A percentile compares a stretch with the other conserved stretches of the same genome.
These are phyloP conservation scores for Ceratocystis albifundus DNA, from an alignment of 2,329 filamentous ascomycete species.

Conservation along the genomic window DNA sequence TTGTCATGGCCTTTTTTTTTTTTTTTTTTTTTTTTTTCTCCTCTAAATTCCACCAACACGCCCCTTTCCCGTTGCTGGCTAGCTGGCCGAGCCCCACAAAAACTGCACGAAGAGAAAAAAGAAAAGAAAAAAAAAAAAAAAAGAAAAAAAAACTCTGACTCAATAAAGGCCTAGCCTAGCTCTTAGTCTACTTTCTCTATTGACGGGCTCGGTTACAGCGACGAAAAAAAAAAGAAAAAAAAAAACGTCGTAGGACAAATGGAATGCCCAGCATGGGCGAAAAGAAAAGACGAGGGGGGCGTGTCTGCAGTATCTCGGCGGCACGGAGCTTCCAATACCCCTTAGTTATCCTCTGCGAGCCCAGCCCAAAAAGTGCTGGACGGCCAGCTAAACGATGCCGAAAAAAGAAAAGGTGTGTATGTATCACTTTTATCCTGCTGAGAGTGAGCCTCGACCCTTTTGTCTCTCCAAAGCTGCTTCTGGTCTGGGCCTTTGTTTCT, in stretches of 20 bases:
- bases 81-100: background rate
- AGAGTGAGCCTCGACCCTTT: background rate
- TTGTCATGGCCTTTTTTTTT: background rate
- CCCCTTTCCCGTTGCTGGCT: background rate
- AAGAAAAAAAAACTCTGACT: conserved; percentile 10
- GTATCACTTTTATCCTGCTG: background rate
- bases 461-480: background rate
- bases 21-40: no score
- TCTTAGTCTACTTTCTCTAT: background rate
- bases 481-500: conserved; percentile 4
- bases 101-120: background rate
- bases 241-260: conserved; percentile 3
- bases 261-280: background rate
- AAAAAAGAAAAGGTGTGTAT: background rate
- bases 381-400: background rate
- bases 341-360: background rate
- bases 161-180: background rate
- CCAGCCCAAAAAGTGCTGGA: background rate
- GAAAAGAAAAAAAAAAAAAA: background rate
- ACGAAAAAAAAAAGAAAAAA: no score
- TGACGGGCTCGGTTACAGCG: background rate
- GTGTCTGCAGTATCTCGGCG: background rate
- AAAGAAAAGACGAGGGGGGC: no score
- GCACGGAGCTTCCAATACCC: conserved; percentile 3
- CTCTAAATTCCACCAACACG: background rate